A percentile compares a stretch with the other conserved stretches of the same genome.
Conservation (phyloP, 2,329 filamentous ascomycete genomes). For the Chaetomium olivaceum region DNA sequence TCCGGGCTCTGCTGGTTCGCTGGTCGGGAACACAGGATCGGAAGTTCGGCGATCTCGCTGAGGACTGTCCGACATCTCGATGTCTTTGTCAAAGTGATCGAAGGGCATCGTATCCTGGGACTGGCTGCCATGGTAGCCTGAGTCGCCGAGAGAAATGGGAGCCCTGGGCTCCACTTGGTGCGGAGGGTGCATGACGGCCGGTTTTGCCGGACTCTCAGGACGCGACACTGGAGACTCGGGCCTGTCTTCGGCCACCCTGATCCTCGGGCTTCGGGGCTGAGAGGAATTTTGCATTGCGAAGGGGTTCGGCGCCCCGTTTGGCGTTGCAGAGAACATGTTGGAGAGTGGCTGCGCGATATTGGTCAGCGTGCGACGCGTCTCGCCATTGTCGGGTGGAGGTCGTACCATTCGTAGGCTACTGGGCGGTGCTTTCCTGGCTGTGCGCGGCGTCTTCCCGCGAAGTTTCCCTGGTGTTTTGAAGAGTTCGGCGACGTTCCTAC, state of each 20-base stretch:
- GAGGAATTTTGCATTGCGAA: conserved; percentile 51
- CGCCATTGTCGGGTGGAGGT: conserved; percentile 25
- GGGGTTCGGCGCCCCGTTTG: conserved; percentile 55
- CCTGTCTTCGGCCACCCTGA: conserved; percentile 60
- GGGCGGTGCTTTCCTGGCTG: conserved; percentile 60
- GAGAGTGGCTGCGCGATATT: conserved; percentile 54
- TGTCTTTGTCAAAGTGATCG: conserved; percentile 39
- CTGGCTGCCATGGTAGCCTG: conserved; percentile 72
- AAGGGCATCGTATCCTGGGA: conserved; percentile 53
- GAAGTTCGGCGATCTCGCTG: conserved; percentile 20
- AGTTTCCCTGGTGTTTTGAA: conserved; percentile 91
- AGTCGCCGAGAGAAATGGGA: conserved; percentile 54
- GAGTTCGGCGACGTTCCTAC: conserved; percentile 86
- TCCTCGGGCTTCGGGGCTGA: conserved; percentile 56
- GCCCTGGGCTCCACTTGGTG: conserved; percentile 29
- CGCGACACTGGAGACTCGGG: conserved; percentile 38
- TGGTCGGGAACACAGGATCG: conserved; percentile 24
- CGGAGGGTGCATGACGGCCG: conserved; percentile 39
- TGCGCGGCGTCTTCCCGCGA: conserved; percentile 77
- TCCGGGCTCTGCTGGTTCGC: conserved; percentile 24
- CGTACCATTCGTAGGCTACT: conserved; percentile 65
- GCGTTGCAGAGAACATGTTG: conserved; percentile 58
- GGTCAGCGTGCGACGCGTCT: conserved; percentile 25
- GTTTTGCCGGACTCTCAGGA: conserved; percentile 39
- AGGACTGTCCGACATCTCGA: conserved; percentile 30